These are phyloP conservation scores for Wickerhamiella alocasiicola DNA, from an alignment of 805 yeast species.

Conservation along the genomic window DNA sequence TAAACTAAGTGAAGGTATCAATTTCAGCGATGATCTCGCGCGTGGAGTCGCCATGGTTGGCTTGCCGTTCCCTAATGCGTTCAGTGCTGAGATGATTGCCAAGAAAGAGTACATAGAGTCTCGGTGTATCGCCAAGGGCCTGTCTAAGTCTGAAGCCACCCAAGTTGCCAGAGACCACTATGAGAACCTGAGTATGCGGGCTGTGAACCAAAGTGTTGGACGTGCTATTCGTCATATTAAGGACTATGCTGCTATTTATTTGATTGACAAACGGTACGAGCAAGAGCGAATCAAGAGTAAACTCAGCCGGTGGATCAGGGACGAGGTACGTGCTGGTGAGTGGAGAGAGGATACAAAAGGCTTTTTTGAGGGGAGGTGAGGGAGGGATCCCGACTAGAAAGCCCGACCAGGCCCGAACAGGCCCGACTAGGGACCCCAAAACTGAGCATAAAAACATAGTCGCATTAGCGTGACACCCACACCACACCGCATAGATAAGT, in stretches of 20 bases:
- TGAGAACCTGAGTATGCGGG: constrained; percentile 79
- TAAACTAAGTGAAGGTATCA: constrained; percentile 83
- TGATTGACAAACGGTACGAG: constrained; percentile 55
- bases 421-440: too few relatives aligned
- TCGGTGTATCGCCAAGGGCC: constrained; percentile 37
- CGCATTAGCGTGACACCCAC: too few relatives aligned
- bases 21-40: constrained; percentile 78
- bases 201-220: constrained; percentile 87
- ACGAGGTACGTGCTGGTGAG: too few relatives aligned
- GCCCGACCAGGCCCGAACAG: too few relatives aligned
- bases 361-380: too few relatives aligned
- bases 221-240: constrained; percentile 74
- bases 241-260: constrained; percentile 66
- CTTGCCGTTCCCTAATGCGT: constrained; percentile 75
- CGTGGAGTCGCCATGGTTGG: constrained; percentile 81
- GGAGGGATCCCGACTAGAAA: too few relatives aligned
- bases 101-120: constrained; percentile 52
- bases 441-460: too few relatives aligned
- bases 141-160: constrained; percentile 27
- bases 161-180: constrained; percentile 46
- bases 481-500: neutral
- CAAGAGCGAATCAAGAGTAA: constrained; percentile 38
- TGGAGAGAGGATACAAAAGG: too few relatives aligned
- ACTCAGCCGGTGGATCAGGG: constrained; percentile 62
- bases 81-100: constrained; percentile 69